Evolutionary conservation across 192 early-diverging fungal species (phyloP), one percentile per base, ranked within the genome.

Genomic region (Coemansia aciculifera): DNA sequence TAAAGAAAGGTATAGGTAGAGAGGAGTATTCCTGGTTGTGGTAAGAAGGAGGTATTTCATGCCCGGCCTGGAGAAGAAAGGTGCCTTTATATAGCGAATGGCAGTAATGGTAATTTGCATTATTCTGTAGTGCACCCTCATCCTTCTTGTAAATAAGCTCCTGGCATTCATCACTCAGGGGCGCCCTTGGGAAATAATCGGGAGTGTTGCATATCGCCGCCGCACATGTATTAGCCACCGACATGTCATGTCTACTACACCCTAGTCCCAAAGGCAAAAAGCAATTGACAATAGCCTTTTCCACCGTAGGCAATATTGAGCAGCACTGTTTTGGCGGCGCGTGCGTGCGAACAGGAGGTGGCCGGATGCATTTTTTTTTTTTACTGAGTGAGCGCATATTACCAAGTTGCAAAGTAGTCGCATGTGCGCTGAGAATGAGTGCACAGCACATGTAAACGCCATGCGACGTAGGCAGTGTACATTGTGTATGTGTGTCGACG

Each of bases 181-280:
- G 27, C 54, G 54, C 54, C 54, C 51, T 23, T 57, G 29, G 29
- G 54, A 34, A 57, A 57, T 31, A 57, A 32, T 57, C 15, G 27
- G 34, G 54, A 57, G 29, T 21, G 46, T 57, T n/a, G 54, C 31
- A 57, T 57, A 17, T 57, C 24, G 51, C 51, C 51, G 51, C 51
- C 10, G 51, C 51, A 17, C 31, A 31, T 31, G 13, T 57, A 57
- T 57, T 57, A 57, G 51, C 51, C 21, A 29, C 24, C 51, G 23
- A 11, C 24, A 54, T 29, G 24, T 3, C 24, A 54, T 29, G 24
- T 11, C 23, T 29, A 13, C 51, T 54, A 31, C 29, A 32, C 54
- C 54, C 54, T 57, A 57, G 54, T 57, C 54, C 54, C 17, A 10
- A 57, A 17, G 34, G 23, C 10, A 4, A 9, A 11, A 11, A 13